Evolutionary conservation across 2,329 filamentous ascomycete genomes (phyloP).

Genomic region (Thelonectria discophora): DNA sequence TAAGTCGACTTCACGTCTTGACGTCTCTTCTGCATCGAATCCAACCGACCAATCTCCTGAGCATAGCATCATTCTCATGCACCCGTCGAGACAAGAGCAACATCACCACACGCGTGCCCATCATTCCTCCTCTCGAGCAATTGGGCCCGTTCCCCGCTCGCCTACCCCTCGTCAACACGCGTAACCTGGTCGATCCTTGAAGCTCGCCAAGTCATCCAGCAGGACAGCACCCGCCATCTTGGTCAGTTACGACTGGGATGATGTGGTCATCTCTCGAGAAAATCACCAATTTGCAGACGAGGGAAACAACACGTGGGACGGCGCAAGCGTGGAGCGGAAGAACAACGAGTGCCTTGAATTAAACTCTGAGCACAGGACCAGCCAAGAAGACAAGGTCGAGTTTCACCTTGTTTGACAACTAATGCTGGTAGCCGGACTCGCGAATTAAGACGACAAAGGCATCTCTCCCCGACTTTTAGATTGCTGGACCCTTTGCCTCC

Average conservation of each 20-base stretch:
- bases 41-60: too few relatives aligned
- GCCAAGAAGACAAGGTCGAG: neutral
- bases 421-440: neutral
- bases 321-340: neutral
- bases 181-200: conserved; percentile 2
- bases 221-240: neutral
- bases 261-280: neutral
- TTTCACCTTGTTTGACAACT: neutral
- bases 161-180: neutral
- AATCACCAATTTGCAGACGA: neutral
- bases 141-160: neutral
- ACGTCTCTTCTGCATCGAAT: too few relatives aligned
- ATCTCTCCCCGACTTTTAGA: conserved; percentile 4
- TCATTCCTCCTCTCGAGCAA: neutral
- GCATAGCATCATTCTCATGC: too few relatives aligned
- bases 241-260: neutral
- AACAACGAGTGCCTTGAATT: neutral
- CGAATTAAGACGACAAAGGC: neutral
- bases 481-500: conserved; percentile 5
- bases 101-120: neutral
- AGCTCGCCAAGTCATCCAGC: neutral
- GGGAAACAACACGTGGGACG: neutral
- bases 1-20: too few relatives aligned
- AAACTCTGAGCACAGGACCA: neutral
- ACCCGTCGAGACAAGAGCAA: neutral